Percentiles rank a stretch among this genome's conserved stretches.
These are phyloP conservation scores for Metschnikowia amazonensis DNA, from an alignment of 805 yeast species.

Conservation along the genomic window DNA sequence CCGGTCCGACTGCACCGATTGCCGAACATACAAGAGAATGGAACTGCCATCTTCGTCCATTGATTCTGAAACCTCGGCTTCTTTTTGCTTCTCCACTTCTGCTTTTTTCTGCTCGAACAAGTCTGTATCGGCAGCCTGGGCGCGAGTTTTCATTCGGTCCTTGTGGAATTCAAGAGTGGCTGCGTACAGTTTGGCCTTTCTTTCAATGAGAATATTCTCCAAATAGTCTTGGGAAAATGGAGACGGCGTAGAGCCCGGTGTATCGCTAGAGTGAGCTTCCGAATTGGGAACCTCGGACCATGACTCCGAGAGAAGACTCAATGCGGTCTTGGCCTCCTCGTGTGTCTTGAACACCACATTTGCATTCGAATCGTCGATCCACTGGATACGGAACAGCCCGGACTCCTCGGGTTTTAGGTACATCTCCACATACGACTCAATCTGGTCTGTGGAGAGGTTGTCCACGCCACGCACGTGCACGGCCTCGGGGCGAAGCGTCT, in stretches of 20 bases:
- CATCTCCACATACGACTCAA: constrained; percentile 51
- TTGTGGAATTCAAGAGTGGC: constrained; percentile 33
- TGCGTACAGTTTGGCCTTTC: constrained; percentile 40
- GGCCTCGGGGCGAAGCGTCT: constrained; percentile 43
- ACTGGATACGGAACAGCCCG: constrained; percentile 47
- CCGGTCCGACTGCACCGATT: constrained; percentile 50
- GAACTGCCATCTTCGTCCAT: constrained; percentile 41
- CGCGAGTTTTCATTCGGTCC: constrained; percentile 21
- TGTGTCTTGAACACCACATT: constrained; percentile 51
- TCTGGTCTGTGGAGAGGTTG: constrained; percentile 55
- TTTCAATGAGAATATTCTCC: constrained; percentile 30
- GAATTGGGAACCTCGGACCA: constrained; percentile 10
- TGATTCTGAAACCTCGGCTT: background rate
- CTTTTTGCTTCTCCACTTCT: constrained; percentile 10
- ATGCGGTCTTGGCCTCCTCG: constrained; percentile 37
- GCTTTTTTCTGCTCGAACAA: constrained; percentile 14
- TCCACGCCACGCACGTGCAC: constrained; percentile 59
- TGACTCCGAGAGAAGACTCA: constrained; percentile 30
- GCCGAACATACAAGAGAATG: constrained; percentile 43
- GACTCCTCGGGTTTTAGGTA: constrained; percentile 24
- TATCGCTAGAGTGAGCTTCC: background rate
- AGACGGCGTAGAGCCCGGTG: background rate
- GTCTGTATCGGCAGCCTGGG: constrained; percentile 5
- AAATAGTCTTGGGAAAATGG: constrained; percentile 19
- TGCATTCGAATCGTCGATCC: constrained; percentile 64